Evolutionary conservation across 2,329 filamentous ascomycete genomes (phyloP), one percentile per base, ranked within the genome.

Genomic region (Pezicula carpinea): DNA sequence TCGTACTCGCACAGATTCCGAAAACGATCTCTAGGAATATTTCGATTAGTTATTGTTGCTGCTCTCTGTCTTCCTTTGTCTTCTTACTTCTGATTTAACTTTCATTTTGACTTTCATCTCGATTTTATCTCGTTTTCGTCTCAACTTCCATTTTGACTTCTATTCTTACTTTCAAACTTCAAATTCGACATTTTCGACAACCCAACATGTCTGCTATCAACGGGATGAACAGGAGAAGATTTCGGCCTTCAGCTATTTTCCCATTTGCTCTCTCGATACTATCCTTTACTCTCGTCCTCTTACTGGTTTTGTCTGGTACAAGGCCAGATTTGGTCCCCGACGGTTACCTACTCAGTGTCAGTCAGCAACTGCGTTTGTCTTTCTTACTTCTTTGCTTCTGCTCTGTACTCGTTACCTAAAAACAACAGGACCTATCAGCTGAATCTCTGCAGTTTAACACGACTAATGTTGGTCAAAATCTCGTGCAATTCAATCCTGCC

Each of bases 251-350:
- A 5, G 43, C 47, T 22, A 8, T 45, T 22, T 45, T 49, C n/a
- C 47, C 47, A n/a, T 42, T 49, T 14, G 23, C 45, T 8, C 8
- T 35, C 3, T 49, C 47, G 22, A 17, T 26, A 34, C 7, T 49
- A 11, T 39, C 47, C 3, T 49, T 49, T 33, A 31, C 42, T 31
- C 43, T 49, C n/a, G 34, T 43, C 17, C 32, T 49, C 14, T 21
- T 43, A 15, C 42, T 49, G 19, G 47, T 45, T n/a, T 22, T 49
- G 31, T 49, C 47, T 19, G 47, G 47, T 6, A 49, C 47, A 31
- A 45, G 26, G 22, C 47, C 47, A 42, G 32, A 39, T 45, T 34
- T 39, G 15, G 33, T 42, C 38, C 29, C 35, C 22, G 47, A 49
- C 42, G 42, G 31, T 6, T 49, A 45, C 39, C 31, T 49, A 8